Base-by-base conservation (phyloP, 805 yeast species). In the Candida peoriensis region DNA sequence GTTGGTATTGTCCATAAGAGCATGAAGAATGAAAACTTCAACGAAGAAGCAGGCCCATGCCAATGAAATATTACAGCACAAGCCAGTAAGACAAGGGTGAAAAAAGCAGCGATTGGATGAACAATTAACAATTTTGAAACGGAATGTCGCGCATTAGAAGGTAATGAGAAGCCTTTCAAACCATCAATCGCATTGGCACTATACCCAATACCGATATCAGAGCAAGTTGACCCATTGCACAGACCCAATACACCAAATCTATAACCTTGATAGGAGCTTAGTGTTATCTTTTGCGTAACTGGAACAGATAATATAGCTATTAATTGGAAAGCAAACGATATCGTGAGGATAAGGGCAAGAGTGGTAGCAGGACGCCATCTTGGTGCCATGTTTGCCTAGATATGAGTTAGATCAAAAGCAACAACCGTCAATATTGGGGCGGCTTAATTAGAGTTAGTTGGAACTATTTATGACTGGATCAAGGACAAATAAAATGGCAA, bases 241-340 rank as follows among this genome's bases (percentile, higher is more conserved):
- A 74, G 68, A 2, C 90, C 90, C 57, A 79, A 79, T 2, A 81
- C 84, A 3, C 90, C 90, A 49, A 77, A 82, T 42, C 60, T 54
- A 50, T 66, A 66, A 14, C 68, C 73, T 15, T 63, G 60, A 49
- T 63, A 74, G 2, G 66, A 54, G 32, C 82, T 72, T 3, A 82
- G 63, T 3, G 72, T 48, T 18, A 81, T 63, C 15, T 43, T 39
- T 9, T 54, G 48, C 0, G 82, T 69, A 12, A 81, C 57, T 0
- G 90, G 90, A 3, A 70, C 78, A 0, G 87, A 65, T 8, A 81
- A 44, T 5, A 78, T 69, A 1, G 87, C 72, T 2, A 80, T 50
- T 13, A 80, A 53, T 44, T 80, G 82, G 35, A 80, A 67, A 2
- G 70, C 70, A 41, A 78, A 65, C 2, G 85, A 70, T 5, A 76